Evolutionary conservation across 805 yeast genomes (phyloP), one percentile per base, ranked within the genome.

Genomic region (Saccharomyces mikatae): DNA sequence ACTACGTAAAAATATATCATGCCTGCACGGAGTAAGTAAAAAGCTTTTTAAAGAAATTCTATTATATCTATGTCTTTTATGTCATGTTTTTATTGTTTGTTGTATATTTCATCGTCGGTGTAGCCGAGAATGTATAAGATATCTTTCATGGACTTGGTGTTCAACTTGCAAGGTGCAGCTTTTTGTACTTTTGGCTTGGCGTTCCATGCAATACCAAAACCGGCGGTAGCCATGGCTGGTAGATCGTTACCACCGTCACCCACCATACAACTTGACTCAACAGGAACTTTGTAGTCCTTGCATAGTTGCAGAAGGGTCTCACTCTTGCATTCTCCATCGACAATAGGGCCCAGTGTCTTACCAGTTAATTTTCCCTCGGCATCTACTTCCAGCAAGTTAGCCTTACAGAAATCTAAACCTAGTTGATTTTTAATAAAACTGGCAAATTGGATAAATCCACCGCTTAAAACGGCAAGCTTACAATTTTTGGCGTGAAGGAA

Each of bases 201-300:
- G 68, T 89, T 87, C 95, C 97, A 94, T 0, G 99, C 99, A 52
- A 94, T 77, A 22, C 99, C 99, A 67, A 82, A 87, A 0, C 98
- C 98, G 2, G 96, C 97, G 13, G 72, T 81, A 1, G 75, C 79
- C 98, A 94, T 94, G 90, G 95, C 95, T 48, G 80, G 80, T 65
- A 94, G 74, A 72, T 94, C 99, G 65, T 94, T 94, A 26, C 98
- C 97, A 41, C 99, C 99, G 68, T 94, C 98, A 41, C 98, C 98
- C 41, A 92, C 87, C 50, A 97, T 97, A 48, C 87, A 84, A 1
- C 85, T 84, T 3, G 76, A 66, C 47, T 67, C 67, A 10, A 81
- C 71, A 24, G 78, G 80, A 36, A 87, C 74, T 10, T 69, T 69
- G 59, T 83, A 84, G 46, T 76, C 77, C 4, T 68, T 60, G 1